These are phyloP conservation scores for Colletotrichum sp. DNA, from an alignment of 2,329 filamentous ascomycete species.

Conservation along the genomic window DNA sequence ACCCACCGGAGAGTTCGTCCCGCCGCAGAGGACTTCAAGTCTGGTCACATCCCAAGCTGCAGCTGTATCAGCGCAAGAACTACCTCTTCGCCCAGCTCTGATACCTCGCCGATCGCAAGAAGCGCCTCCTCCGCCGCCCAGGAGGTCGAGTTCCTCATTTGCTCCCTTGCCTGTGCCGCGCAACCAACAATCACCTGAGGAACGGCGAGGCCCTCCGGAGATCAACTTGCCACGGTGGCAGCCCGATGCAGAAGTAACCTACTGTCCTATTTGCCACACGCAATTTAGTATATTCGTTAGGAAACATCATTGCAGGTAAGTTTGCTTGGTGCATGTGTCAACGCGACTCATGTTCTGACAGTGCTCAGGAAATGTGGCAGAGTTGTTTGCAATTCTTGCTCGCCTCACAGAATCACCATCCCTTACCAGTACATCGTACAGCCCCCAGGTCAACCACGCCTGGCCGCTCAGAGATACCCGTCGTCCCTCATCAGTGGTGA, in stretches of 20 bases:
- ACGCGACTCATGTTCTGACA: neutral
- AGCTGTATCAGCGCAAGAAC: neutral
- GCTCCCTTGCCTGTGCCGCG: neutral
- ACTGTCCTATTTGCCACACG: constrained; percentile 83
- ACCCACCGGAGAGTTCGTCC: constrained; percentile 13
- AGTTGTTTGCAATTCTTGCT: constrained; percentile 89
- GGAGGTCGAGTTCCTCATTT: neutral
- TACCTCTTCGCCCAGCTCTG: neutral
- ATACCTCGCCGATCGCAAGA: neutral
- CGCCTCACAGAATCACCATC: constrained; percentile 93
- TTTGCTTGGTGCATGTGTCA: constrained; percentile 12
- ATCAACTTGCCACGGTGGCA: constrained; percentile 81
- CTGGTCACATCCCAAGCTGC: neutral
- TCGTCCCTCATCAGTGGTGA: constrained; percentile 45
- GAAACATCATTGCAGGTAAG: constrained; percentile 89
- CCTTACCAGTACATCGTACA: constrained; percentile 92
- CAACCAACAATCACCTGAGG: neutral
- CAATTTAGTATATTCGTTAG: constrained; percentile 85
- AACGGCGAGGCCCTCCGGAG: constrained; percentile 32
- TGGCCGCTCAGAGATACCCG: constrained; percentile 39
- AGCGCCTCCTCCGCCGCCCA: constrained; percentile 14
- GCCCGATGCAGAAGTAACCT: constrained; percentile 80
- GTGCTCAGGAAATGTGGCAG: constrained; percentile 79
- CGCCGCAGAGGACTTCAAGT: constrained; percentile 14
- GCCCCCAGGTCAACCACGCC: constrained; percentile 57